Evolutionary conservation across 2,329 filamentous ascomycete species (phyloP), one percentile per base, ranked within the genome.

Genomic region (Diaporthe caulivora): DNA sequence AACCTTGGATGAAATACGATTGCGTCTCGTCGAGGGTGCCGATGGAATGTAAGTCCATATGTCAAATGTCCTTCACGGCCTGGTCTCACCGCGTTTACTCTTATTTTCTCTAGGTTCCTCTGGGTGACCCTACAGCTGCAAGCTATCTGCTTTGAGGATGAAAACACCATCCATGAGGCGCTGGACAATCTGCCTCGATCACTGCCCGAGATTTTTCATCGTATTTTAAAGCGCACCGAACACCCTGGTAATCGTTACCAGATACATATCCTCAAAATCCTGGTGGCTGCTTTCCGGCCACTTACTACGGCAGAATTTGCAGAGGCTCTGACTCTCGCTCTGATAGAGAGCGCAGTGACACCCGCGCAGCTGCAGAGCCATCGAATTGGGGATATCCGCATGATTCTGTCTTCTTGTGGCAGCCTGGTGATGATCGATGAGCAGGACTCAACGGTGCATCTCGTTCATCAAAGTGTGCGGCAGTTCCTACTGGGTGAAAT

Each of bases 361-460:
- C 57, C 37, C 42, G 5, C 9, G 0, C n/a, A 24, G 24, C 26
- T 42, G 15, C n/a, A 44, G 1, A 26, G 24, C 24, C 37, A 6
- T 7, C 13, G 26, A 17, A 0, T 44, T 9, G 21, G 24, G 13
- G 57, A 60, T 17, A 2, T 60, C 2, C 37, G 57, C 21, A 6
- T 7, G 2, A 44, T 44, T 3, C 37, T 60, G 24, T 60, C 57
- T n/a, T 60, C 57, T 44, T 60, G 57, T 17, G 57, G 57, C 37
- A 60, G 57, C 24, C 37, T 60, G 57, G 37, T 60, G 6, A 60
- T 60, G 37, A 60, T 60, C 5, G 57, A 60, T 7, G 57, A 60
- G 26, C 57, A 60, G 17, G 24, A 44, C 3, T 29, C 29, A 17
- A 60, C 57, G n/a, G n/a, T 60, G 2, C 57, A 60, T 29, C 57